These are phyloP conservation scores for Hygrocybe coccinea DNA, from an alignment of 768 basidiomycete species.

Conservation along the genomic window DNA sequence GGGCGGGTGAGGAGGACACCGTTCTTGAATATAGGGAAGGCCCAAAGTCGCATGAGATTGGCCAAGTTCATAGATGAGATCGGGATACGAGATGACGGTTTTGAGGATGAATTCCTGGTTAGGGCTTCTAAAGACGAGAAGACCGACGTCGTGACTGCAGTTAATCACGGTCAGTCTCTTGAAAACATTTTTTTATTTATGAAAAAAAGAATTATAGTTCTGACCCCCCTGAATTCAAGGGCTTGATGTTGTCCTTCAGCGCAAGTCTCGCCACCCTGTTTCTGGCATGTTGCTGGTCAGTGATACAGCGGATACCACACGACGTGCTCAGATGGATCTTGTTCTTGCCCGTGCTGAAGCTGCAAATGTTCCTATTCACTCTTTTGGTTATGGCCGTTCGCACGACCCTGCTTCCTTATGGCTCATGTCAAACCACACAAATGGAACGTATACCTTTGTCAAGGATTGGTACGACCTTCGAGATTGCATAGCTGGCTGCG, in stretches of 20 bases:
- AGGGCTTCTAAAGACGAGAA: conserved; percentile 83
- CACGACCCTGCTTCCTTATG: conserved; percentile 97
- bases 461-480: conserved; percentile 97
- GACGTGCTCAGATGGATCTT: conserved; percentile 96
- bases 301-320: conserved; percentile 86
- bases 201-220: background rate
- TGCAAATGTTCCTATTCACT: conserved; percentile 93
- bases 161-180: conserved; percentile 71
- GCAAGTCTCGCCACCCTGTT: conserved; percentile 85
- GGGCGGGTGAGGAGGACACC: conserved; percentile 91
- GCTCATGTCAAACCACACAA: conserved; percentile 98
- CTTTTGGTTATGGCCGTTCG: conserved; percentile 93
- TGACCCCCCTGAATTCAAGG: conserved; percentile 39
- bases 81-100: conserved; percentile 36
- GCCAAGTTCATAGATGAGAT: conserved; percentile 77
- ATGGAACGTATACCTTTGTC: conserved; percentile 96
- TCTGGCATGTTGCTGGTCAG: conserved; percentile 91
- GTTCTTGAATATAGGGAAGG: conserved; percentile 69
- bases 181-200: background rate
- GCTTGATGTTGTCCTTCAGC: conserved; percentile 90
- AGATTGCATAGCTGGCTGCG: conserved; percentile 86
- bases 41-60: conserved; percentile 64
- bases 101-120: conserved; percentile 53
- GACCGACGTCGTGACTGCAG: conserved; percentile 96
- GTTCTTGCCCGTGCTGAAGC: conserved; percentile 96